Conservation (phyloP, 495 filamentous ascomycete species). For the Aspergillus incahuasiensis region DNA sequence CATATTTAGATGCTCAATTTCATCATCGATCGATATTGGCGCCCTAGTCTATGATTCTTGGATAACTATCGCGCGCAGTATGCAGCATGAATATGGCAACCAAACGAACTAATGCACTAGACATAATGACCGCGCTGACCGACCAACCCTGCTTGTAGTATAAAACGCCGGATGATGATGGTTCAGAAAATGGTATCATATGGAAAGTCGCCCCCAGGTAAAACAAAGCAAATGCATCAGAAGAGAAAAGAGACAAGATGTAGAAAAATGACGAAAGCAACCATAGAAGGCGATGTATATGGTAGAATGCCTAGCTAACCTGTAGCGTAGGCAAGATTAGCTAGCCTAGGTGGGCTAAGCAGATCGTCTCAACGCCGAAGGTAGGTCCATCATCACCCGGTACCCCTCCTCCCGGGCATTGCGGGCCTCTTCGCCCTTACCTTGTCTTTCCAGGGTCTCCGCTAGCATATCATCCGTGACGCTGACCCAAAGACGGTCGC, state of each 20-base stretch:
- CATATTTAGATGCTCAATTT: background rate
- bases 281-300: background rate
- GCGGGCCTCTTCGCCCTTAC: slow-evolving; percentile 58
- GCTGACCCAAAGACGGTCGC: slow-evolving; percentile 78
- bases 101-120: background rate
- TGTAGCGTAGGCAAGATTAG: background rate
- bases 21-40: background rate
- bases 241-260: no score
- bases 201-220: background rate
- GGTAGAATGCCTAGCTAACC: background rate
- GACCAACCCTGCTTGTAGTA: background rate
- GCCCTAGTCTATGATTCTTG: background rate
- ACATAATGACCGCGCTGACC: background rate
- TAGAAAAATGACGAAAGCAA: no score
- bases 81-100: background rate
- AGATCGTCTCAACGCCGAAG: slow-evolving; percentile 36
- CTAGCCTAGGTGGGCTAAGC: slow-evolving; percentile 12
- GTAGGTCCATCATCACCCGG: slow-evolving; percentile 40
- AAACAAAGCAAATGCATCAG: slow-evolving; percentile 3
- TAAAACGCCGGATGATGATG: background rate
- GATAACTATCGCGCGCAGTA: background rate
- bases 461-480: slow-evolving; percentile 78
- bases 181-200: background rate
- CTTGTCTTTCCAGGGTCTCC: slow-evolving; percentile 67
- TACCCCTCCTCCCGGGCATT: slow-evolving; percentile 40